Conservation (phyloP, 169 alveolate species). For the Amoebophrya sp. region DNA sequence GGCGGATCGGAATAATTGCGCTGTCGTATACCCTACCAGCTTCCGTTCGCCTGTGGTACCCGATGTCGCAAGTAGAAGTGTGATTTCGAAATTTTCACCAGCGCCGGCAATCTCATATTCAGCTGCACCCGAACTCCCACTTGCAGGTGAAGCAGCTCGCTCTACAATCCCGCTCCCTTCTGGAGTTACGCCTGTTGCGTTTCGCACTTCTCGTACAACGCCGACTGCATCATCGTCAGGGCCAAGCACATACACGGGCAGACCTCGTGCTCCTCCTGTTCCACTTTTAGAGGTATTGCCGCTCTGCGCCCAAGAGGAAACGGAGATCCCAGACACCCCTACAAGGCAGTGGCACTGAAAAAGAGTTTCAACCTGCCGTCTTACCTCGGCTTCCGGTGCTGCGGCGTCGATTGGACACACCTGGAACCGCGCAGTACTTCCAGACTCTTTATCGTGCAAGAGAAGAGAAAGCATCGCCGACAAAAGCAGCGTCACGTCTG, state of each 20-base stretch:
- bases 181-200: background rate
- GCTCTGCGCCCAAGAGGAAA: background rate
- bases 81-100: background rate
- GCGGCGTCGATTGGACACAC: background rate
- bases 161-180: background rate
- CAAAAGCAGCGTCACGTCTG: too few relatives aligned
- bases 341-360: background rate
- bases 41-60: background rate
- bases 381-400: background rate
- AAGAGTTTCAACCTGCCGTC: background rate
- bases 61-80: background rate
- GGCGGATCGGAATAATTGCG: background rate
- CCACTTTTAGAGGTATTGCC: background rate
- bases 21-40: background rate
- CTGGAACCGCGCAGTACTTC: too few relatives aligned
- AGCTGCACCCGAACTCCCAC: background rate
- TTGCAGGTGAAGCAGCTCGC: background rate
- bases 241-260: background rate
- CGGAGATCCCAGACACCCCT: background rate
- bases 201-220: background rate
- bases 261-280: background rate
- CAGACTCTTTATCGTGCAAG: too few relatives aligned
- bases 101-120: background rate
- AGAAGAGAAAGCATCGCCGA: too few relatives aligned
- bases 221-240: background rate